Conservation (phyloP, 371 early-diverging fungal species). For the Entomophthora muscae region DNA sequence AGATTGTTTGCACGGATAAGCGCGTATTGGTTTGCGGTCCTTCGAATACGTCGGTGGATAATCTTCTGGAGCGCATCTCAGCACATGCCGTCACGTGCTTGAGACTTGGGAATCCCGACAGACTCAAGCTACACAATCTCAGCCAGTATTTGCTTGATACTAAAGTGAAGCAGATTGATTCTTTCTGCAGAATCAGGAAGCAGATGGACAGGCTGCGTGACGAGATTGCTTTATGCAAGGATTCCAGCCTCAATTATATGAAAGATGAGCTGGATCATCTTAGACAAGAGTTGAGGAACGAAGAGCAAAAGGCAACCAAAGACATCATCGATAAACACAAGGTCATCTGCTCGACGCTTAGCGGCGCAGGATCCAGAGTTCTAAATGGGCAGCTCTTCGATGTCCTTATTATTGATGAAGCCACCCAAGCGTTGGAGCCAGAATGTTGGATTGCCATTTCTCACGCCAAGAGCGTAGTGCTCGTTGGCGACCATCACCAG, state of each 20-base stretch:
- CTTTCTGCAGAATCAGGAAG: too few relatives aligned
- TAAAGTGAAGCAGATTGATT: constrained; percentile 44
- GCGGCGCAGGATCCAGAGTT: constrained; percentile 34
- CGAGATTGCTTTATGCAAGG: constrained; percentile 38
- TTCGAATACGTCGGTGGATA: constrained; percentile 84
- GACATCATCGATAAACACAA: constrained; percentile 40
- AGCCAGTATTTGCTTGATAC: constrained; percentile 51
- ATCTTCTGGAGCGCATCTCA: constrained; percentile 58
- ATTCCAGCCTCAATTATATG: constrained; percentile 30
- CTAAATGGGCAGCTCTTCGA: constrained; percentile 56
- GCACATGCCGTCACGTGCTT: constrained; percentile 37
- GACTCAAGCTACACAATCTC: constrained; percentile 42
- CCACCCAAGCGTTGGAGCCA: constrained; percentile 72
- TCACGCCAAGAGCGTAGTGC: constrained; percentile 57
- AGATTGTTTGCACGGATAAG: constrained; percentile 42
- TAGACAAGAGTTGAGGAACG: constrained; percentile 43
- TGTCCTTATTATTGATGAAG: constrained; percentile 87
- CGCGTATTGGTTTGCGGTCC: constrained; percentile 85
- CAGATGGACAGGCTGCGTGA: constrained; percentile 58
- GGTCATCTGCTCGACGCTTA: constrained; percentile 38
- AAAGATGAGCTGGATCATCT: constrained; percentile 47
- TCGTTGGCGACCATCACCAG: constrained; percentile 92
- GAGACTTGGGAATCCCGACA: constrained; percentile 74
- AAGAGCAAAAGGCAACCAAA: constrained; percentile 53
- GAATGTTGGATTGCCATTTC: constrained; percentile 84